phyloP scores from a whole-genome alignment of 176 grass and related monocot species.

The Metroxylon sagu region DNA sequence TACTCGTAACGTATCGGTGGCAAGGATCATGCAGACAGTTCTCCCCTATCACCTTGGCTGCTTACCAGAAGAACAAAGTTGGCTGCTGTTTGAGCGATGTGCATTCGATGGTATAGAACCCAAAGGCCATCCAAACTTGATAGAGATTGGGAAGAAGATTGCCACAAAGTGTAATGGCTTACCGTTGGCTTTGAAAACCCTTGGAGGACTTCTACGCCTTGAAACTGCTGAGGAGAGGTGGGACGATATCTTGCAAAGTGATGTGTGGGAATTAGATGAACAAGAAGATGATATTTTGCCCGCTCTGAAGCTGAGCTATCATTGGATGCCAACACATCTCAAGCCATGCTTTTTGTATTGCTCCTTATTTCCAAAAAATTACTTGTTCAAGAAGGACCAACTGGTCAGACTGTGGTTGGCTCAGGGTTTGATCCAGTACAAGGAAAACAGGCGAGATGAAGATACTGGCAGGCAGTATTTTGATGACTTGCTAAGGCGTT shows the following conservation, averaged over 20 bases:
- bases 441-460: neutral
- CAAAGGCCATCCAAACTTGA: too few species aligned
- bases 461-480: neutral
- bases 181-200: too few species aligned
- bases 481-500: neutral
- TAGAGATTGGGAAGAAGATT: too few species aligned
- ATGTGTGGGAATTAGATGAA: too few species aligned
- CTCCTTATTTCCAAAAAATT: neutral
- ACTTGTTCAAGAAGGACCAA: neutral
- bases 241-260: too few species aligned
- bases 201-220: too few species aligned
- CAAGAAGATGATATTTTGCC: neutral
- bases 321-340: neutral
- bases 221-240: too few species aligned
- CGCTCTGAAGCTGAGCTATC: neutral
- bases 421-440: neutral
- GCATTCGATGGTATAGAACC: neutral
- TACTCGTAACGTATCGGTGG: neutral
- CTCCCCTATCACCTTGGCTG: neutral
- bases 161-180: too few species aligned
- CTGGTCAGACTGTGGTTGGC: neutral
- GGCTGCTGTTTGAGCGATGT: neutral
- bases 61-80: neutral
- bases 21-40: neutral
- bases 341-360: neutral